Base-by-base conservation (phyloP, 352 stramenopile species). In the Pythium apleroticum region DNA sequence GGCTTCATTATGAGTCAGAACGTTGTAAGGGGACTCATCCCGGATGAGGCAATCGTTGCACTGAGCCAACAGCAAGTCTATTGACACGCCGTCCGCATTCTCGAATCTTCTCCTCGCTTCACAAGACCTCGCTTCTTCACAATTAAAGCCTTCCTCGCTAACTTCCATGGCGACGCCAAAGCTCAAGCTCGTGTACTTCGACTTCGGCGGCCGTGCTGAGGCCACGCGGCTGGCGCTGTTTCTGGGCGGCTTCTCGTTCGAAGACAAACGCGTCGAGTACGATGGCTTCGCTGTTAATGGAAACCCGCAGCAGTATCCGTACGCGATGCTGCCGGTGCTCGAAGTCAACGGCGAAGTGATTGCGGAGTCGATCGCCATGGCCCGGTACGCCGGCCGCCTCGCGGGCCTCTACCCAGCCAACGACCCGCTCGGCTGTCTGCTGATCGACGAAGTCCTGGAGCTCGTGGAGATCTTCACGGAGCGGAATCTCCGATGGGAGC, bases 111-210 rank as follows among this genome's bases (percentile, higher is more conserved):
- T 37, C 31, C 14, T 11, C 31, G 14, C 8, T 37, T 37, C 31
- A n/a, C 31, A 37, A 37, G 31, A 11, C 31, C 31, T 37, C n/a
- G n/a, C n/a, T n/a, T n/a, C n/a, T n/a, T n/a, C n/a, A n/a, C 11
- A 41, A 41, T 17, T 41, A 19, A n/a, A n/a, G n/a, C 3, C 35
- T 19, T 41, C 10, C 35, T 41, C 35, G 11, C 39, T 17, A 45
- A 54, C 27, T 62, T 53, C 35, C 11, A 49, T 49, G 41, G 19
- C n/a, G 19, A 17, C 22, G 15, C 43, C 46, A 57, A 52, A 20
- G 49, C 35, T 71, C 43, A 71, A 46, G 58, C 57, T 81, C 35
- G 60, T 60, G 35, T 81, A 78, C 55, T 83, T 81, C 27, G 60
- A 77, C 59, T 49, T 69, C 17, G 49, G 39, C 8, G 73, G 61